Conservation (phyloP, 2,329 filamentous ascomycete species). For the Lachnellula subtilissima region DNA sequence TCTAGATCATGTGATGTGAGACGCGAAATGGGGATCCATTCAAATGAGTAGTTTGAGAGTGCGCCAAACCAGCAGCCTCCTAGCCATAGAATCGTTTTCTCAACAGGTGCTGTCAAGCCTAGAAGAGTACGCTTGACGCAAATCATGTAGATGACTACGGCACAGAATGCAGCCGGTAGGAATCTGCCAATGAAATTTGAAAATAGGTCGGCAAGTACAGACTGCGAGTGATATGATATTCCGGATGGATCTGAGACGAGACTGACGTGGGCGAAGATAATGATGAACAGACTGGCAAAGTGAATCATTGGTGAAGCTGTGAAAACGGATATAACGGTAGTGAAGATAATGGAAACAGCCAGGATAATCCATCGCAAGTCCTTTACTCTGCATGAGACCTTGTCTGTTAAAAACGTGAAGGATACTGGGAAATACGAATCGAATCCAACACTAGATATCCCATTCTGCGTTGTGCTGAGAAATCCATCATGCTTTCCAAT, state of each 20-base stretch:
- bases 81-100: slow-evolving; percentile 87
- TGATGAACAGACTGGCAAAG: slow-evolving; percentile 77
- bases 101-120: slow-evolving; percentile 73
- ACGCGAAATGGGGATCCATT: slow-evolving; percentile 86
- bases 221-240: slow-evolving; percentile 34
- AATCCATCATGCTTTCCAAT: slow-evolving; percentile 64
- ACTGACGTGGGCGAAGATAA: slow-evolving; percentile 84
- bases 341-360: slow-evolving; percentile 74
- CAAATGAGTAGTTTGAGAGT: slow-evolving; percentile 91
- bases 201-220: slow-evolving; percentile 64
- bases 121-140: slow-evolving; percentile 65
- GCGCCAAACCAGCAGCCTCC: slow-evolving; percentile 90
- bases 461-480: slow-evolving; percentile 58
- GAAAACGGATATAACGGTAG: slow-evolving; percentile 72
- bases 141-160: slow-evolving; percentile 82
- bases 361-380: slow-evolving; percentile 73
- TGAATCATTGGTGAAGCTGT: slow-evolving; percentile 74
- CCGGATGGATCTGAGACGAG: slow-evolving; percentile 82
- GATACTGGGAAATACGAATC: slow-evolving; percentile 85
- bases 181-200: slow-evolving; percentile 76
- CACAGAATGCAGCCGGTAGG: slow-evolving; percentile 80
- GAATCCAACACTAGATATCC: slow-evolving; percentile 72
- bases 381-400: slow-evolving; percentile 67
- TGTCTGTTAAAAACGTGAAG: slow-evolving; percentile 61
- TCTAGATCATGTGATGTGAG: slow-evolving; percentile 85